A percentile compares a stretch with the other conserved stretches of the same genome.
These are phyloP conservation scores for Chloranthus sessilifolius DNA, from an alignment of 164 flowering plant genomes.

Conservation along the genomic window DNA sequence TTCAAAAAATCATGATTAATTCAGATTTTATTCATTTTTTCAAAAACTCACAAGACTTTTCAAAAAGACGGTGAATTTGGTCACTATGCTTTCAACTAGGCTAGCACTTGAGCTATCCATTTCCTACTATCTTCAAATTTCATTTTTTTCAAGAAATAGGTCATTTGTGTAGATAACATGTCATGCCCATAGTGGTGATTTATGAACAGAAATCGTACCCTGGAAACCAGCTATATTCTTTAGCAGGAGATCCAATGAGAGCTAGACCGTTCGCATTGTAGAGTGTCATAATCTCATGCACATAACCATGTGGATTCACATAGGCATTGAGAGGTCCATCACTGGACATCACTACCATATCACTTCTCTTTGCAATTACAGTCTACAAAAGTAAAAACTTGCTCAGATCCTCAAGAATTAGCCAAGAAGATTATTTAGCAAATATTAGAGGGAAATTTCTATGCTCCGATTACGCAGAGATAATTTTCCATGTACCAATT, in stretches of 20 bases:
- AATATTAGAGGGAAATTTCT: neutral
- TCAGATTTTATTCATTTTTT: too few relatives aligned
- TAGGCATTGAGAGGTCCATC: conserved; percentile 96
- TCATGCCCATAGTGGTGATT: too few relatives aligned
- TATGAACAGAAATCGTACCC: conserved; percentile 43
- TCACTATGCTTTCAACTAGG: too few relatives aligned
- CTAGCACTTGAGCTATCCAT: too few relatives aligned
- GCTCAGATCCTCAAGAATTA: neutral
- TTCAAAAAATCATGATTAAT: too few relatives aligned
- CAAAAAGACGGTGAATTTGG: too few relatives aligned
- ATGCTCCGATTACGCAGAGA: too few relatives aligned
- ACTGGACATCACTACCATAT: conserved; percentile 84
- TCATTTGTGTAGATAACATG: too few relatives aligned
- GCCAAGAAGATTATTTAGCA: neutral
- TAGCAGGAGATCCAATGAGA: conserved; percentile 41
- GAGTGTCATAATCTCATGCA: conserved; percentile 82
- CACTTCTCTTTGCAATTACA: conserved; percentile 74
- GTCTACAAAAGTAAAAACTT: conserved; percentile 33
- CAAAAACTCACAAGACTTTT: too few relatives aligned
- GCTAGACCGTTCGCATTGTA: conserved; percentile 60
- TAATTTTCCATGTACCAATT: too few relatives aligned
- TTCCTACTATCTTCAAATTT: too few relatives aligned
- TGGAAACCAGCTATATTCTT: conserved; percentile 93
- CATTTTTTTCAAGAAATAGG: too few relatives aligned
- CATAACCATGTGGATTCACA: conserved; percentile 69